These are phyloP conservation scores for Apiospora koreana DNA, from an alignment of 2,329 filamentous ascomycete genomes.

Conservation along the genomic window DNA sequence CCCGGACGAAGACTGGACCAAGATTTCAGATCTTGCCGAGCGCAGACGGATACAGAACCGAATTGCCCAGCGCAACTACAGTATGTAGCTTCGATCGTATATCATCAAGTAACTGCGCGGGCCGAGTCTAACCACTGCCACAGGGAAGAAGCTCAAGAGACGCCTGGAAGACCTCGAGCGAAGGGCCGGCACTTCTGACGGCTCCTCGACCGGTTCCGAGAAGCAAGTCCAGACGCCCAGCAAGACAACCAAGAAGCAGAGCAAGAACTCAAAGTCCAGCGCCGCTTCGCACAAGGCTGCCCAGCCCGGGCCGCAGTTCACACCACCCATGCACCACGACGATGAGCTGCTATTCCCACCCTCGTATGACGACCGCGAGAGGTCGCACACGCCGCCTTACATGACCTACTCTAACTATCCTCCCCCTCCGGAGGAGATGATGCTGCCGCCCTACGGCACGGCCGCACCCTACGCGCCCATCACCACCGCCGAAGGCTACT, in stretches of 20 bases:
- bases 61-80: constrained; percentile 96
- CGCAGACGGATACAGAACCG: constrained; percentile 93
- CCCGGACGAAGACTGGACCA: constrained; percentile 98
- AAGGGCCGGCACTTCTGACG: constrained; percentile 63
- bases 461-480: constrained; percentile 54
- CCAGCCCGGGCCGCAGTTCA: constrained; percentile 54
- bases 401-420: constrained; percentile 69
- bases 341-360: constrained; percentile 69
- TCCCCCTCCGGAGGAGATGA: constrained; percentile 60
- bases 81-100: constrained; percentile 48
- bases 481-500: constrained; percentile 52
- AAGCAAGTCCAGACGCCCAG: constrained; percentile 38
- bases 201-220: constrained; percentile 37
- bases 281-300: constrained; percentile 37
- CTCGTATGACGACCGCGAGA: constrained; percentile 63
- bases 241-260: constrained; percentile 39
- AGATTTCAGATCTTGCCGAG: constrained; percentile 96
- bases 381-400: constrained; percentile 71
- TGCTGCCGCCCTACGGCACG: constrained; percentile 60
- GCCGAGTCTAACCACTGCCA: constrained; percentile 17
- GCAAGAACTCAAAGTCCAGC: constrained; percentile 44
- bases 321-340: constrained; percentile 59
- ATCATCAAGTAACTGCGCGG: neutral
- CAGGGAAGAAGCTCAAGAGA: constrained; percentile 92
- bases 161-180: constrained; percentile 83